Evolutionary conservation across 2,329 filamentous ascomycete species (phyloP).

Genomic region (Sphaerulina musiva): DNA sequence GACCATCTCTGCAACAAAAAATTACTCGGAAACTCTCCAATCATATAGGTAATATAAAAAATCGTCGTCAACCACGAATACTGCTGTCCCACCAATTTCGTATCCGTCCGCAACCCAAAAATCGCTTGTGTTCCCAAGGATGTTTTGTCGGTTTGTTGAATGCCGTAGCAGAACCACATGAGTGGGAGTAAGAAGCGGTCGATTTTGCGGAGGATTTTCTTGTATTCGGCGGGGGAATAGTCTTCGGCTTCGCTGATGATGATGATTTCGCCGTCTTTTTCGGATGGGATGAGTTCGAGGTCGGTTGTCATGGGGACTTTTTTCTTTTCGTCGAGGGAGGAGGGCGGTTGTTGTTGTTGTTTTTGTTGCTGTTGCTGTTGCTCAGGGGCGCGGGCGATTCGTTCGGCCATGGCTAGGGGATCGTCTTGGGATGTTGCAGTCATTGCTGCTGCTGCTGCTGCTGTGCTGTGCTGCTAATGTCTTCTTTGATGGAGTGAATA

Average conservation of each 20-base stretch:
- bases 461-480: not conserved
- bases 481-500: not conserved
- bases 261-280: constrained; percentile 17
- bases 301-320: constrained; percentile 12
- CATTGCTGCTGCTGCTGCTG: not conserved
- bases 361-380: not conserved
- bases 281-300: constrained; percentile 10
- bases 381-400: not conserved
- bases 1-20: constrained; percentile 34
- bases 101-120: constrained; percentile 47
- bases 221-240: constrained; percentile 29
- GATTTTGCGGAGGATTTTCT: constrained; percentile 34
- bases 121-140: constrained; percentile 36
- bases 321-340: constrained; percentile 12
- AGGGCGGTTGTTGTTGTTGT: too few species aligned
- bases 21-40: constrained; percentile 35
- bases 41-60: constrained; percentile 41
- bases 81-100: constrained; percentile 33
- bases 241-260: constrained; percentile 18
- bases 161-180: constrained; percentile 46
- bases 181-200: constrained; percentile 44
- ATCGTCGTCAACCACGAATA: constrained; percentile 40
- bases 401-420: not conserved
- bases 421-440: not conserved
- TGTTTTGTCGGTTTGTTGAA: constrained; percentile 47